Evolutionary conservation across 257 asterid genomes (phyloP).

Genomic region (Jacaranda mimosifolia): DNA sequence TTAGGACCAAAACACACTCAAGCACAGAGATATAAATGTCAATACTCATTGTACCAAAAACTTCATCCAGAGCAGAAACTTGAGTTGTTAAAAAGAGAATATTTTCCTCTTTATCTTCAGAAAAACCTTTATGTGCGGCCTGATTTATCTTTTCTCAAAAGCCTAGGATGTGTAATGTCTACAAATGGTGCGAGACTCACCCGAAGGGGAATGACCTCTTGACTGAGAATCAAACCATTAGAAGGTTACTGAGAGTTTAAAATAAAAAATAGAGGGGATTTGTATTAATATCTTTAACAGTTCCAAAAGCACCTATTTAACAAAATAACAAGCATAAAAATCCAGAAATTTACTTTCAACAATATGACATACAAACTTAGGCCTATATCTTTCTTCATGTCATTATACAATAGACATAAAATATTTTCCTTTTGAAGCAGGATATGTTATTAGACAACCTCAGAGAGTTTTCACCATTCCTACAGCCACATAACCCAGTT

Average conservation of each 20-base stretch:
- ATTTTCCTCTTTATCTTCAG: neutral
- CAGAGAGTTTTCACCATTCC: neutral
- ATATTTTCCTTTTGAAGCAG: slow-evolving; percentile 4
- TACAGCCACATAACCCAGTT: neutral
- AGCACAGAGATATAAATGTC: neutral
- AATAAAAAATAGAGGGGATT: neutral
- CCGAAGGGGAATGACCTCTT: slow-evolving; percentile 13
- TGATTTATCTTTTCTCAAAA: neutral
- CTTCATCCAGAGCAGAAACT: neutral
- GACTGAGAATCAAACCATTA: neutral
- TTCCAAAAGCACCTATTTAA: neutral
- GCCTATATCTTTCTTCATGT: neutral
- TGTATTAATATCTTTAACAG: neutral
- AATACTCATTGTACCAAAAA: neutral
- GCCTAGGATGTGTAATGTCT: neutral
- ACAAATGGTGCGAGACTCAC: neutral
- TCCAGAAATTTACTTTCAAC: slow-evolving; percentile 12
- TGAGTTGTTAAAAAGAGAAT: neutral
- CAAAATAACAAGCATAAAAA: neutral
- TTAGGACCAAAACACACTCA: neutral
- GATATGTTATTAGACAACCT: neutral
- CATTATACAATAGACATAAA: neutral
- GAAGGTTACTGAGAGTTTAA: neutral
- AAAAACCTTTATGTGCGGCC: neutral
- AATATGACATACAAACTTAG: slow-evolving; percentile 6